A percentile compares a stretch with the other conserved stretches of the same genome.
Evolutionary conservation across 495 filamentous ascomycete genomes (phyloP).

Genomic region (Neurospora discreta): DNA sequence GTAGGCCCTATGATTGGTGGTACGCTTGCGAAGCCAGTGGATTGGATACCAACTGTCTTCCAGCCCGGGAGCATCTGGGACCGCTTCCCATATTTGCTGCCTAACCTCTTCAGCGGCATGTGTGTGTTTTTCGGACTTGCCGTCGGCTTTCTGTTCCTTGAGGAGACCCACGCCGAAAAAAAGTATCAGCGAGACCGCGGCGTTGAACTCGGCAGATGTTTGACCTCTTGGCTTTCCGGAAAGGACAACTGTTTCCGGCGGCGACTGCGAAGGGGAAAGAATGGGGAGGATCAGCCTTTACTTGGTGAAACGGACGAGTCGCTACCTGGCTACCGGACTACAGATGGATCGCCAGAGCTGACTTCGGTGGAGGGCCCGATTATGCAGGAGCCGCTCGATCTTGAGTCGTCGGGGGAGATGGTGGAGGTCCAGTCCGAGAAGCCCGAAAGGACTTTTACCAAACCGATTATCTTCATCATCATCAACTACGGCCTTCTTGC

Average conservation of each 20-base stretch:
- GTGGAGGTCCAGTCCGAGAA: slow-evolving; percentile 6
- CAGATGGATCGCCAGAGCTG: slow-evolving; percentile 33
- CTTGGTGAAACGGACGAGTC: slow-evolving; percentile 43
- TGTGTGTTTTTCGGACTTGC: slow-evolving; percentile 68
- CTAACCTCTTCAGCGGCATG: slow-evolving; percentile 80
- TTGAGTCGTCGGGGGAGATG: slow-evolving; percentile 6
- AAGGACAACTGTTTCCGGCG: slow-evolving; percentile 1
- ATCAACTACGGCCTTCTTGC: slow-evolving; percentile 85
- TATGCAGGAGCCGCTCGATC: slow-evolving; percentile 1
- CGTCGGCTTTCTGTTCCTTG: slow-evolving; percentile 79
- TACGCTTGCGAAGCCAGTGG: slow-evolving; percentile 73
- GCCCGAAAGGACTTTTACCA: slow-evolving; percentile 49
- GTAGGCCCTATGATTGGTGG: slow-evolving; percentile 87
- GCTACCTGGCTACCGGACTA: slow-evolving; percentile 54
- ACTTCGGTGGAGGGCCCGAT: slow-evolving; percentile 3
- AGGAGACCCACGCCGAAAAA: slow-evolving; percentile 87
- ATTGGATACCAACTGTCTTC: slow-evolving; percentile 71
- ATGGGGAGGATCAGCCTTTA: slow-evolving; percentile 41
- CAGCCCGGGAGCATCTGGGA: slow-evolving; percentile 65
- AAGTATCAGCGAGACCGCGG: slow-evolving; percentile 67
- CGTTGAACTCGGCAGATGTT: slow-evolving; percentile 62
- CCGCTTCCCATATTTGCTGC: slow-evolving; percentile 78
- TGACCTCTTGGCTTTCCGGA: slow-evolving; percentile 41
- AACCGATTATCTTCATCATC: slow-evolving; percentile 72
- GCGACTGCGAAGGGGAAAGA: slow-evolving; percentile 11